A percentile compares a stretch with the other conserved stretches of the same genome.
These are phyloP conservation scores for Microsporum audouinii DNA, from an alignment of 2,329 filamentous ascomycete genomes.

Conservation along the genomic window DNA sequence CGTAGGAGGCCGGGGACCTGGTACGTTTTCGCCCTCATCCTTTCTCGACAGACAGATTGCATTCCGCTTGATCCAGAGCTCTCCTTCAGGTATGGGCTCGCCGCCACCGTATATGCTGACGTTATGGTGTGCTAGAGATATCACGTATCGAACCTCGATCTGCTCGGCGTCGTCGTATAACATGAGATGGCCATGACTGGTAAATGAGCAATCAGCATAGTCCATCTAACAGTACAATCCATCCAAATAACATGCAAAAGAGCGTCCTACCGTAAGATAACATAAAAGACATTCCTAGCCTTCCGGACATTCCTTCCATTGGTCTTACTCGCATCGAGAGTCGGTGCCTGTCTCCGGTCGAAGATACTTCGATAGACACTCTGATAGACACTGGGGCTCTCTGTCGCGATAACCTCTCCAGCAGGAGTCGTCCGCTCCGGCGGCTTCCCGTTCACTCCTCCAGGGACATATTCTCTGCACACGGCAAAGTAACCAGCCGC, in stretches of 20 bases:
- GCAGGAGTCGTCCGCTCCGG: conserved; percentile 75
- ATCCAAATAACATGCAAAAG: background rate
- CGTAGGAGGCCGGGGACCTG: conserved; percentile 39
- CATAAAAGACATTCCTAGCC: conserved; percentile 83
- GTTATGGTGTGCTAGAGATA: conserved; percentile 77
- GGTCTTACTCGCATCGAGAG: conserved; percentile 42
- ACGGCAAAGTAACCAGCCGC: conserved; percentile 93
- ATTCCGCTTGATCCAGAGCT: conserved; percentile 91
- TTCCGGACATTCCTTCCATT: conserved; percentile 42
- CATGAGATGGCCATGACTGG: conserved; percentile 86
- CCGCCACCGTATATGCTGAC: conserved; percentile 76
- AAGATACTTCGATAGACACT: conserved; percentile 96
- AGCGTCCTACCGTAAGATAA: conserved; percentile 61
- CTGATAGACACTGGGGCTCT: conserved; percentile 92
- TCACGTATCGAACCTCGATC: conserved; percentile 89
- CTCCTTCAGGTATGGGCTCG: conserved; percentile 70
- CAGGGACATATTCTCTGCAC: conserved; percentile 80
- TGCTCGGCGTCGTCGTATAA: conserved; percentile 94
- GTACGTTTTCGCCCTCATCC: conserved; percentile 40
- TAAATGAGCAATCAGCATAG: background rate
- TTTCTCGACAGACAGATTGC: conserved; percentile 70
- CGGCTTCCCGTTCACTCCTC: conserved; percentile 83
- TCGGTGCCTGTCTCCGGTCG: conserved; percentile 57
- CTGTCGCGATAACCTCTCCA: conserved; percentile 62
- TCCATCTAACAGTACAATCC: background rate